Base-by-base conservation (phyloP, 352 stramenopile species). In the Aphanomyces invadans region DNA sequence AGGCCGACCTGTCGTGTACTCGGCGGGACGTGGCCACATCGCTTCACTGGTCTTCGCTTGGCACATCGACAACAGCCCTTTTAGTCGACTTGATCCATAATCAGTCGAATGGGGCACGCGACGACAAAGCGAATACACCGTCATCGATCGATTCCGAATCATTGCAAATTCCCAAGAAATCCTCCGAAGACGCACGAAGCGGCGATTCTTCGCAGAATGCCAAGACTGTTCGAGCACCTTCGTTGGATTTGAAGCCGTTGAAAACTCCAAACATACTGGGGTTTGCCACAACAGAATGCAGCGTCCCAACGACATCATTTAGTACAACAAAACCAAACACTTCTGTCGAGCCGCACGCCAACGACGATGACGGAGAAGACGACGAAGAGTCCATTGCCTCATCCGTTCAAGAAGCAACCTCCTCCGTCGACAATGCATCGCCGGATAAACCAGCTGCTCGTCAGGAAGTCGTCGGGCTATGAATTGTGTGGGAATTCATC, bases 1-100 rank as follows among this genome's bases (percentile, higher is more conserved):
- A 61, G 32, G 53, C 53, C 19, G 53, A 36, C 25, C 25, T 45
- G 19, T 26, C 53, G 32, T 21, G 19, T 11, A 51, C 23, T 60
- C 59, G 42, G 54, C 28, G 78, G 46, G 32, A 61, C 21, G 66
- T 74, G 21, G 79, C 78, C 0, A 21, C n/a, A 21, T 54, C 46
- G n/a, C 46, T 54, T n/a, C 11, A 54, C 26, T 39, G 39, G 38
- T 33, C 4, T 0, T 53, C 9, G 33, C 38, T 4, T 21, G 57
- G 12, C 12, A 15, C 46, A 60, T 19, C 23, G 23, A 55, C 21
- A 46, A 48, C 7, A 57, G 10, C 11, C 4, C 29, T 62, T 23
- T 62, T 62, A 23, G 51, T 29, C 19, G 36, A 62, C 19, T 51
- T 31, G 29, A 42, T 62, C 9, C 12, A 42, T 19, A 48, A 42